Evolutionary conservation across 768 basidiomycete genomes (phyloP).

Genomic region (Sistotremastrum niveocremeum): DNA sequence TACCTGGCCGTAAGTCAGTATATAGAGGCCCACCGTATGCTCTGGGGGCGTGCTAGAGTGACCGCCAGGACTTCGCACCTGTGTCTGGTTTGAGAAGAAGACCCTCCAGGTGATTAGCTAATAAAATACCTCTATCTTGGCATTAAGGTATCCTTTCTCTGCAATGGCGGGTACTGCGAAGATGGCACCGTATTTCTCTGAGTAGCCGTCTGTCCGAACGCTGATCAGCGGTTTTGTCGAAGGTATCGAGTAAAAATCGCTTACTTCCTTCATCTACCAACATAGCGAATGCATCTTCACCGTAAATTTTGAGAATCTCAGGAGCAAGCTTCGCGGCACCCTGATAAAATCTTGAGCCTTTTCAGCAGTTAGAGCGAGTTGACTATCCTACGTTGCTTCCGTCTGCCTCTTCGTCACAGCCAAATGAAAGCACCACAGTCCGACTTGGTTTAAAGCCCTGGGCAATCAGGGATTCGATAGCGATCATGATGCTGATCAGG

Average conservation of each 20-base stretch:
- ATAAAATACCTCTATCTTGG: slow-evolving; percentile 27
- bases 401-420: slow-evolving; percentile 1
- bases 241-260: slow-evolving; percentile 4
- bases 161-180: slow-evolving; percentile 52
- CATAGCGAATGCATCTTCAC: slow-evolving; percentile 57
- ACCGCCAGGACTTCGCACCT: slow-evolving; percentile 34
- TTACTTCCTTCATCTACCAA: slow-evolving; percentile 82
- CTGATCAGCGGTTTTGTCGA: too few species aligned
- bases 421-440: slow-evolving; percentile 34
- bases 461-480: slow-evolving; percentile 47
- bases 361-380: too few species aligned
- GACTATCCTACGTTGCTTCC: too few species aligned
- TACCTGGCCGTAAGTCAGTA: neutral
- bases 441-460: slow-evolving; percentile 52
- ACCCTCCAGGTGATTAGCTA: slow-evolving; percentile 55
- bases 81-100: slow-evolving; percentile 37
- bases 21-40: slow-evolving; percentile 30
- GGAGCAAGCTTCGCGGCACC: slow-evolving; percentile 38
- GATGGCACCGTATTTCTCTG: slow-evolving; percentile 34
- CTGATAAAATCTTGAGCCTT: slow-evolving; percentile 16
- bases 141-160: slow-evolving; percentile 62
- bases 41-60: slow-evolving; percentile 39
- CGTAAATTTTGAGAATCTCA: slow-evolving; percentile 46
- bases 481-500: slow-evolving; percentile 40
- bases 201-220: slow-evolving; percentile 29